phyloP scores from a whole-genome alignment of 2,329 filamentous ascomycete genomes.

The Aureobasidium sp. region DNA sequence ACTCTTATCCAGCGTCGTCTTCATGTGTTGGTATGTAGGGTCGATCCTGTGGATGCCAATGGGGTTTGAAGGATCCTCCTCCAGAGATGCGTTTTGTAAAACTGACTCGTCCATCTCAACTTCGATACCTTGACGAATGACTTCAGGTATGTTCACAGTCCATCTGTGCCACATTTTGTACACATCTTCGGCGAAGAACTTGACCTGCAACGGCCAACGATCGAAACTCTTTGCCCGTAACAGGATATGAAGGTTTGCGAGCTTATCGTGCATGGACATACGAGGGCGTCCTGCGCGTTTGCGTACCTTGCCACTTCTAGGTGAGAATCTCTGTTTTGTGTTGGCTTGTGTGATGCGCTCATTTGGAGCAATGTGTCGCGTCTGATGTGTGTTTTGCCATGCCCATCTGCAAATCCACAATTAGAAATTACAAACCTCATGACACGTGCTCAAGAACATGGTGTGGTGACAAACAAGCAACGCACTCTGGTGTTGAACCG shows the following conservation, averaged over 20 bases:
- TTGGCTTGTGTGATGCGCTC: conserved; percentile 48
- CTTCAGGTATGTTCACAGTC: conserved; percentile 41
- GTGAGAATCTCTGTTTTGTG: conserved; percentile 25
- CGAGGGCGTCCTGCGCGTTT: conserved; percentile 48
- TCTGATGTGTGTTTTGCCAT: conserved; percentile 74
- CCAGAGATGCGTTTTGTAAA: not conserved
- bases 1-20: conserved; percentile 45
- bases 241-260: conserved; percentile 75
- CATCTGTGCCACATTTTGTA: conserved; percentile 58
- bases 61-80: not conserved
- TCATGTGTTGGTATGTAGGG: conserved; percentile 43
- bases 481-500: not conserved
- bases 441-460: not conserved
- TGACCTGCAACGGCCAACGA: conserved; percentile 71
- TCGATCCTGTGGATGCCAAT: conserved; percentile 38
- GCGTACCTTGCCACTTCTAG: conserved; percentile 31
- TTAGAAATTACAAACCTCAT: not conserved
- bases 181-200: conserved; percentile 68
- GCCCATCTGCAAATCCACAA: conserved; percentile 59
- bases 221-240: conserved; percentile 70
- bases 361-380: conserved; percentile 62
- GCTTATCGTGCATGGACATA: conserved; percentile 54
- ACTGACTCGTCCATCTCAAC: conserved; percentile 16
- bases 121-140: conserved; percentile 39
- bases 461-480: not conserved